These are phyloP conservation scores for Curvularia spicifera DNA, from an alignment of 2,329 filamentous ascomycete species.

Conservation along the genomic window DNA sequence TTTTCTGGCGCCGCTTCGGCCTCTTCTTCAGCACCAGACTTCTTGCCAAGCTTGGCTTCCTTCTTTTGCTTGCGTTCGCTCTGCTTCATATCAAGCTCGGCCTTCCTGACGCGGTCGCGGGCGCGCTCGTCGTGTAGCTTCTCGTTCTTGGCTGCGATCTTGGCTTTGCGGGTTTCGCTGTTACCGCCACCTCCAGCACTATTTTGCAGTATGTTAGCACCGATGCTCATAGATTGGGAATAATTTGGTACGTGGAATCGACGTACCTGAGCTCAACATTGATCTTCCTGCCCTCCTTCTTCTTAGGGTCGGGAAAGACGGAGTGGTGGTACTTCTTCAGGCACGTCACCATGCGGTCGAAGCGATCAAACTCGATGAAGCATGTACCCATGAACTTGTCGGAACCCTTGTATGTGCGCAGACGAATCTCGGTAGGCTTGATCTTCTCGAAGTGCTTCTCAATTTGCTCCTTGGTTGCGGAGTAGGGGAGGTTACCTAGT, in stretches of 20 bases:
- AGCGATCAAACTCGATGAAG: conserved; percentile 84
- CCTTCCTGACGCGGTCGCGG: conserved; percentile 57
- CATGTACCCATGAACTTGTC: conserved; percentile 50
- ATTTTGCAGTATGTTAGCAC: conserved; percentile 14
- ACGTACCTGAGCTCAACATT: conserved; percentile 86
- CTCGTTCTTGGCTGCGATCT: conserved; percentile 84
- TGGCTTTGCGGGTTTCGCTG: conserved; percentile 71
- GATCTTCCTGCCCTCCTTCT: conserved; percentile 72
- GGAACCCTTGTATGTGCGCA: conserved; percentile 47
- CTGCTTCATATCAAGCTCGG: conserved; percentile 51
- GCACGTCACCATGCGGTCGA: conserved; percentile 90
- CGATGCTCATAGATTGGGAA: background rate
- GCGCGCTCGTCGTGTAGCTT: conserved; percentile 76
- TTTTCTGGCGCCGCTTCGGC: conserved; percentile 23
- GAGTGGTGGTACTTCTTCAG: conserved; percentile 90
- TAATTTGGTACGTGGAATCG: background rate
- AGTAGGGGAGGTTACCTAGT: conserved; percentile 85
- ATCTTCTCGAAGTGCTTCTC: conserved; percentile 79
- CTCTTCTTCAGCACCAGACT: conserved; percentile 25
- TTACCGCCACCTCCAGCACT: conserved; percentile 87
- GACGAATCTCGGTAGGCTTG: conserved; percentile 70
- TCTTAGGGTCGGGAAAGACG: conserved; percentile 67
- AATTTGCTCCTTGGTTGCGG: conserved; percentile 73
- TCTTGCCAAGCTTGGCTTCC: conserved; percentile 32
- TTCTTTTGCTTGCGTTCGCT: conserved; percentile 51